A percentile compares a stretch with the other conserved stretches of the same genome.
phyloP scores from a whole-genome alignment of 2,329 filamentous ascomycete species.

The Septoria petroselini region DNA sequence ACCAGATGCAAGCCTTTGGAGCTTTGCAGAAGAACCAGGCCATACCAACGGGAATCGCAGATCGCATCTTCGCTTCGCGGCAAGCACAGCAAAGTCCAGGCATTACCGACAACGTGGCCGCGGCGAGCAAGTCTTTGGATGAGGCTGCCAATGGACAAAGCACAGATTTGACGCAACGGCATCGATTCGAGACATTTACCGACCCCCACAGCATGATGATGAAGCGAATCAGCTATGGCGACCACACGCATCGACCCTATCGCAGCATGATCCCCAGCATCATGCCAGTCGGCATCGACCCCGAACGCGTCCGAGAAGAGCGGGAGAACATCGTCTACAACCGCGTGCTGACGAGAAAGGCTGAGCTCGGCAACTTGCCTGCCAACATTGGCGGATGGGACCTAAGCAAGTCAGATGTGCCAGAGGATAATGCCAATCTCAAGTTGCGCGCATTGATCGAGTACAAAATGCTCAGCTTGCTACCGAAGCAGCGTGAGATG shows the following conservation, averaged over 20 bases:
- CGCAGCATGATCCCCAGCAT: conserved; percentile 80
- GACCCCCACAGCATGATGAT: conserved; percentile 63
- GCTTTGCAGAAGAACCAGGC: conserved; percentile 82
- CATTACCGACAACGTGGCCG: conserved; percentile 42
- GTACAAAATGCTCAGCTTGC: conserved; percentile 84
- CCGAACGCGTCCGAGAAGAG: conserved; percentile 80
- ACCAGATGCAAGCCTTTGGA: conserved; percentile 90
- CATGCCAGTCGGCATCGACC: conserved; percentile 83
- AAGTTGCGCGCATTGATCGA: conserved; percentile 92
- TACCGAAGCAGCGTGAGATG: conserved; percentile 81
- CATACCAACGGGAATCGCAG: conserved; percentile 73
- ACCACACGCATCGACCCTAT: conserved; percentile 72
- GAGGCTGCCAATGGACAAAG: conserved; percentile 45
- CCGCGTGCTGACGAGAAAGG: conserved; percentile 78
- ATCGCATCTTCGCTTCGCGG: conserved; percentile 74
- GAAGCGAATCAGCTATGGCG: conserved; percentile 69
- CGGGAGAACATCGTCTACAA: conserved; percentile 87
- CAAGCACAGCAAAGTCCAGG: conserved; percentile 53
- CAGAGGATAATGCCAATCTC: conserved; percentile 71
- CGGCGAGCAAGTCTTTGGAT: conserved; percentile 52
- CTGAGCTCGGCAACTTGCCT: conserved; percentile 77
- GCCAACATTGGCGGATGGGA: conserved; percentile 89
- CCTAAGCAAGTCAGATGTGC: conserved; percentile 63
- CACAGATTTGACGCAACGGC: conserved; percentile 37
- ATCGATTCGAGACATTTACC: conserved; percentile 68